Evolutionary conservation across 352 stramenopile species (phyloP).

Genomic region (Globisporangium mamillatum): DNA sequence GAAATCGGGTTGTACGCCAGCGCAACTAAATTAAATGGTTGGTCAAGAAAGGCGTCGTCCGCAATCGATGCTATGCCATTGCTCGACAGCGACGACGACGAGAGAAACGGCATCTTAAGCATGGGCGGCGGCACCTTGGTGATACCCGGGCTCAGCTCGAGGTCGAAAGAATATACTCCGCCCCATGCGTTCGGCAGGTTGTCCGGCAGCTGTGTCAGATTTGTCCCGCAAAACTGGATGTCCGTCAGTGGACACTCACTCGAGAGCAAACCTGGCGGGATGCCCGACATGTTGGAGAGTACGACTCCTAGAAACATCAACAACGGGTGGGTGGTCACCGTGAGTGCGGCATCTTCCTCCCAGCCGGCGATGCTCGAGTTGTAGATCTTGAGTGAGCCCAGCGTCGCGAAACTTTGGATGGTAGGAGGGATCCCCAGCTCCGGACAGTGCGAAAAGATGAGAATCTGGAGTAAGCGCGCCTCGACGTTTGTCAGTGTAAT

Average conservation of each 20-base stretch:
- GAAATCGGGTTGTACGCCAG: background rate
- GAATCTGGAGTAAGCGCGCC: background rate
- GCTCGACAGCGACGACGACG: too few species aligned
- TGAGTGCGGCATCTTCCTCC: conserved; percentile 11
- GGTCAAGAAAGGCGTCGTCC: background rate
- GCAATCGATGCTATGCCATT: too few species aligned
- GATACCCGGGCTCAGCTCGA: conserved; percentile 7
- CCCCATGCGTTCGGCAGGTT: conserved; percentile 8
- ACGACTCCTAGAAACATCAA: conserved; percentile 4
- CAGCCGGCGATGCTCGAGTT: conserved; percentile 9
- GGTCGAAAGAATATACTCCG: background rate
- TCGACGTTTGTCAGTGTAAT: background rate
- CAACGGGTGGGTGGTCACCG: background rate
- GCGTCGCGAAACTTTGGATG: background rate
- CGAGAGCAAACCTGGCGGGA: conserved; percentile 10
- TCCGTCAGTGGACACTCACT: conserved; percentile 1
- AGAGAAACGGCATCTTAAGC: too few species aligned
- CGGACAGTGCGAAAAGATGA: conserved; percentile 13
- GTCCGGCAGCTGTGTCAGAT: conserved; percentile 9
- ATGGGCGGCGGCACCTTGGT: background rate
- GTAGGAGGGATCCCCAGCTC: background rate
- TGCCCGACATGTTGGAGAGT: conserved; percentile 4
- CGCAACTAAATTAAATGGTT: background rate
- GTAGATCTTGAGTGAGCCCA: conserved; percentile 15
- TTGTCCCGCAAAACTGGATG: conserved; percentile 12